These are phyloP conservation scores for Penicillium sp. DNA, from an alignment of 2,329 filamentous ascomycete genomes.

Conservation along the genomic window DNA sequence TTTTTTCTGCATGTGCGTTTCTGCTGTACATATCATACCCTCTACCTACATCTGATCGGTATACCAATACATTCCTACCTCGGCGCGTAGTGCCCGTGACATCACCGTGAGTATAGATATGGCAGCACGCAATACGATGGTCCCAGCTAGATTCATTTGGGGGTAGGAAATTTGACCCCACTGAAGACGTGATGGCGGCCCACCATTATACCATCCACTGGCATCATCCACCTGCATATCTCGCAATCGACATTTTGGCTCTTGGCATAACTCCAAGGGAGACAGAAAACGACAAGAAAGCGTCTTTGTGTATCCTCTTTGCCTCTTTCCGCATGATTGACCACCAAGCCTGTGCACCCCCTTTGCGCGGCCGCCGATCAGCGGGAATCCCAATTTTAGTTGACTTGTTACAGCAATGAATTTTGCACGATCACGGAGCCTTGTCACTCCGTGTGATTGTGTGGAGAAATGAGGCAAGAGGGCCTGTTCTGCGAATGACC, in stretches of 20 bases:
- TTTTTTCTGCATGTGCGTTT: conserved; percentile 4
- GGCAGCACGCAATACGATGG: not conserved
- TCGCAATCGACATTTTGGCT: conserved; percentile 10
- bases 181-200: conserved; percentile 20
- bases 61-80: not conserved
- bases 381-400: conserved; percentile 1
- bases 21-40: conserved; percentile 11
- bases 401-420: conserved; percentile 2
- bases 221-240: conserved; percentile 17
- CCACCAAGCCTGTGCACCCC: conserved; percentile 1
- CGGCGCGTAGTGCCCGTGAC: not conserved
- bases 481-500: not conserved
- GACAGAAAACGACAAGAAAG: not conserved
- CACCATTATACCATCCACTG: conserved; percentile 15
- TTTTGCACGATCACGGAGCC: conserved; percentile 8
- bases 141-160: not conserved
- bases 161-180: not conserved
- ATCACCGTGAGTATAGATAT: not conserved
- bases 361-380: conserved; percentile 2
- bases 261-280: not conserved
- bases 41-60: not conserved
- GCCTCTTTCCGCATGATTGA: conserved; percentile 4
- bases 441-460: conserved; percentile 14
- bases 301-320: not conserved
- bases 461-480: conserved; percentile 22